These are phyloP conservation scores for Mucor indicus DNA, from an alignment of 371 early-diverging fungal species.

Conservation along the genomic window DNA sequence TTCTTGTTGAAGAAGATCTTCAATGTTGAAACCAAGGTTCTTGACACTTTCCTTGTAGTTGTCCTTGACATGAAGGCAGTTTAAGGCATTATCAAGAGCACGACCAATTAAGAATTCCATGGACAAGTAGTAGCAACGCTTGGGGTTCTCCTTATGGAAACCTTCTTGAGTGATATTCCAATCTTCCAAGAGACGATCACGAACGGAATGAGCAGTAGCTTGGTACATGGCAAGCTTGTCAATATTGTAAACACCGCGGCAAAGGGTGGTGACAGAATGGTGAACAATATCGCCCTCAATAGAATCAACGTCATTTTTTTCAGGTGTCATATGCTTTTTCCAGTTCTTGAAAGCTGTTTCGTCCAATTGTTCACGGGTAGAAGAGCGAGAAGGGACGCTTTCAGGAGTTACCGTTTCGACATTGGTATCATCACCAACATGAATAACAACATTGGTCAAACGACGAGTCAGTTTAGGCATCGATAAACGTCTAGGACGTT, in stretches of 20 bases:
- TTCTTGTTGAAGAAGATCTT: constrained; percentile 86
- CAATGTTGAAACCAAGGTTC: constrained; percentile 81
- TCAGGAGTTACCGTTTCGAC: constrained; percentile 11
- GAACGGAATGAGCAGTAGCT: constrained; percentile 80
- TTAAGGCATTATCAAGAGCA: constrained; percentile 88
- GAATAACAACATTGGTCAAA: constrained; percentile 18
- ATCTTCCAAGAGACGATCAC: constrained; percentile 81
- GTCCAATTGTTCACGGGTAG: not conserved
- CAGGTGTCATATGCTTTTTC: constrained; percentile 13
- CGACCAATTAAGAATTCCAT: constrained; percentile 92
- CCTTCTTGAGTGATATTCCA: constrained; percentile 88
- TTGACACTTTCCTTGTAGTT: constrained; percentile 60
- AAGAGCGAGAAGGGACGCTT: constrained; percentile 9
- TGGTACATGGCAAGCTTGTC: constrained; percentile 85
- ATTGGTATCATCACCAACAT: constrained; percentile 13
- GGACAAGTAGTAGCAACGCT: constrained; percentile 92
- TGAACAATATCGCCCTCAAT: constrained; percentile 76
- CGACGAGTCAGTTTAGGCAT: constrained; percentile 24
- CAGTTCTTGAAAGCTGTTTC: not conserved
- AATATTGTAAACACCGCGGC: constrained; percentile 77
- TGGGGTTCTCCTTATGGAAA: constrained; percentile 57
- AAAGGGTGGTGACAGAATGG: constrained; percentile 79
- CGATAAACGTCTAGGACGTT: constrained; percentile 12
- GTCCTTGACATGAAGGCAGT: constrained; percentile 75
- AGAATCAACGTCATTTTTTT: constrained; percentile 47